Base-by-base conservation (phyloP, 2,329 filamentous ascomycete species). In the Colletotrichum simmondsii region DNA sequence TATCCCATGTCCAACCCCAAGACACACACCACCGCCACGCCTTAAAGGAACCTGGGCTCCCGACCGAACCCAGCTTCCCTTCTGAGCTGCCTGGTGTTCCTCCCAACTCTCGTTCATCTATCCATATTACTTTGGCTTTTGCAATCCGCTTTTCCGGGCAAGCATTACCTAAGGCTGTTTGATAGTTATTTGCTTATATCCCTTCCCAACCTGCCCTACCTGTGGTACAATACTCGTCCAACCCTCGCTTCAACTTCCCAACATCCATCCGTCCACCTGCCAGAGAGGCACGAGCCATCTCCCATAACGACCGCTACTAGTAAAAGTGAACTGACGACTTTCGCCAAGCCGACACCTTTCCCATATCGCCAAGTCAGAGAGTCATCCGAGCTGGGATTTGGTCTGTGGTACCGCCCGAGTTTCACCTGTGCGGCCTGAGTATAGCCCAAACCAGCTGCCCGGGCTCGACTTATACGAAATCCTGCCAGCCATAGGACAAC, bases 11-110 rank as follows among this genome's bases (percentile, higher is more conserved):
- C 71, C 67, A 71, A 66, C 42, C 62, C 71, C 68, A 42, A 63
- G 28, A 66, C 67, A 62, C 71, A 62, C 71, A 62, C 67, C 61
- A 30, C 71, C 54, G 58, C 71, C 62, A 59, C 68, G 71, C 62
- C 68, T 73, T 66, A 73, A 72, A 73, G 68, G 68, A 67, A 72
- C 68, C 71, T 58, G 68, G 70, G 53, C 71, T 66, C 71, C 71
- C 68, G 71, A 73, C 71, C 68, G 68, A 73, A 32, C 62, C 68
- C 68, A 68, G 58, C 68, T 72, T 68, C 63, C 59, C 57, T 59
- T 72, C 53, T 59, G n/a, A 46, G 37, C 68, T 57, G 24, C 26
- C 57, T 62, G 37, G n/a, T 49, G 30, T 72, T 64, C 63, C 49
- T 62, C 49, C 30, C 46, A 61, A 52, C 68, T 72, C 35, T 58